phyloP scores from a whole-genome alignment of 2,329 filamentous ascomycete genomes.

The Byssochlamys sp. region DNA sequence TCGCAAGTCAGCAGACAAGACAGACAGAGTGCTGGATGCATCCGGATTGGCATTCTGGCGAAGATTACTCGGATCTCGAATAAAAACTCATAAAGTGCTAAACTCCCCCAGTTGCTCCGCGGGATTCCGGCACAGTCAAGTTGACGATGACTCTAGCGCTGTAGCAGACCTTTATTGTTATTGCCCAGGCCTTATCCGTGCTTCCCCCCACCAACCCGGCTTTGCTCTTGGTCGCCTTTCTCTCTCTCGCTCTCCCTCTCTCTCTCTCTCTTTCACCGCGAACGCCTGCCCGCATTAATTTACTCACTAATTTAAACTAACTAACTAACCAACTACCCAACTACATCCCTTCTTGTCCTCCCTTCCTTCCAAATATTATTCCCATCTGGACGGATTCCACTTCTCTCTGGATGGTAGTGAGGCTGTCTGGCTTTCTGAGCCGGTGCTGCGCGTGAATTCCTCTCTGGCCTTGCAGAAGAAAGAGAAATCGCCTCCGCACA shows the following conservation, averaged over 20 bases:
- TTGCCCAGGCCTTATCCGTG: neutral
- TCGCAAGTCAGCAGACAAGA: neutral
- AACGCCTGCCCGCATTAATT: no score
- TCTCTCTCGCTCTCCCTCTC: neutral
- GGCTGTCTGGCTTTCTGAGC: neutral
- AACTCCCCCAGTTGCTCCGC: no score
- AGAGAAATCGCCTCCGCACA: neutral
- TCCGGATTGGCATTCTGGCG: neutral
- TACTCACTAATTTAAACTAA: neutral
- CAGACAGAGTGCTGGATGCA: neutral
- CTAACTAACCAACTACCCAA: neutral
- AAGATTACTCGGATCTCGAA: no score
- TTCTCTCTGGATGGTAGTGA: neutral
- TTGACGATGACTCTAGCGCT: no score
- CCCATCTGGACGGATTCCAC: neutral
- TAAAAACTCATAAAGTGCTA: no score
- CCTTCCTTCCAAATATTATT: neutral
- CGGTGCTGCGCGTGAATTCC: neutral
- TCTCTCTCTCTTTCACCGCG: neutral
- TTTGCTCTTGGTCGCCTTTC: neutral
- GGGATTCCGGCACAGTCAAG: no score
- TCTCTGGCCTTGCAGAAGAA: neutral
- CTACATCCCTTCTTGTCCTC: no score
- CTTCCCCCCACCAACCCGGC: neutral
- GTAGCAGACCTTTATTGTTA: neutral